Conservation (phyloP, 1,284 basidiomycete genomes). For the Apiotrichum sp. region DNA sequence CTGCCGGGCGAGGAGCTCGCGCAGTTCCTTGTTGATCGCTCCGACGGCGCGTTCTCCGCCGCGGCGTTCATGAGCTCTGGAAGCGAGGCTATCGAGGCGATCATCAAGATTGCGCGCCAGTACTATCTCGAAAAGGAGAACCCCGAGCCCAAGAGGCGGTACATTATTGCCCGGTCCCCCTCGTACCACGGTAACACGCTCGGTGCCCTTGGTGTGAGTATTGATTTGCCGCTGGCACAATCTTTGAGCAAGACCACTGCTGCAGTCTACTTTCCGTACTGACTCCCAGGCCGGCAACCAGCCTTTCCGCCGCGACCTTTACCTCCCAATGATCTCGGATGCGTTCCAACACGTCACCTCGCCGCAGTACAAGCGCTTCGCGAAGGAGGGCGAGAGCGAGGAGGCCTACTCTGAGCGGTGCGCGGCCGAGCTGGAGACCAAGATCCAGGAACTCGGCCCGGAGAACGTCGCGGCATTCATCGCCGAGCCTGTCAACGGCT, state of each 20-base stretch:
- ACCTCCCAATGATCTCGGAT: constrained; percentile 54
- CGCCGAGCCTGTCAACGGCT: constrained; percentile 56
- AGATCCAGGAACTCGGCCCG: constrained; percentile 71
- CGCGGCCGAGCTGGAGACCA: constrained; percentile 70
- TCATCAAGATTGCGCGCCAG: constrained; percentile 32
- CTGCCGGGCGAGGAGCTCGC: constrained; percentile 23
- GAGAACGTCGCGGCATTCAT: constrained; percentile 57
- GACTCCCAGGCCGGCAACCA: constrained; percentile 19
- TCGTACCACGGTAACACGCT: constrained; percentile 82
- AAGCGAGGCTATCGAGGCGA: constrained; percentile 32
- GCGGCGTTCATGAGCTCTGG: constrained; percentile 29
- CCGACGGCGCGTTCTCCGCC: constrained; percentile 22
- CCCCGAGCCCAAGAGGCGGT: constrained; percentile 60
- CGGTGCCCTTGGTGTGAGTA: constrained; percentile 38
- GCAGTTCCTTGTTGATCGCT: constrained; percentile 17
- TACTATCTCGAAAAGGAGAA: constrained; percentile 59
- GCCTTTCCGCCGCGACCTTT: constrained; percentile 35
- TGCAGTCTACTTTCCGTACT: too few relatives aligned
- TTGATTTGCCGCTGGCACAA: too few relatives aligned
- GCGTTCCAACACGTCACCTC: constrained; percentile 48
- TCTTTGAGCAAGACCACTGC: too few relatives aligned
- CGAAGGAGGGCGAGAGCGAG: constrained; percentile 59
- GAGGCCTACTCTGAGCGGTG: constrained; percentile 70
- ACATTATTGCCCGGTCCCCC: constrained; percentile 71
- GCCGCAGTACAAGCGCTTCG: constrained; percentile 69